Base-by-base conservation (phyloP, 257 asterid species). In the Verbena officinalis region DNA sequence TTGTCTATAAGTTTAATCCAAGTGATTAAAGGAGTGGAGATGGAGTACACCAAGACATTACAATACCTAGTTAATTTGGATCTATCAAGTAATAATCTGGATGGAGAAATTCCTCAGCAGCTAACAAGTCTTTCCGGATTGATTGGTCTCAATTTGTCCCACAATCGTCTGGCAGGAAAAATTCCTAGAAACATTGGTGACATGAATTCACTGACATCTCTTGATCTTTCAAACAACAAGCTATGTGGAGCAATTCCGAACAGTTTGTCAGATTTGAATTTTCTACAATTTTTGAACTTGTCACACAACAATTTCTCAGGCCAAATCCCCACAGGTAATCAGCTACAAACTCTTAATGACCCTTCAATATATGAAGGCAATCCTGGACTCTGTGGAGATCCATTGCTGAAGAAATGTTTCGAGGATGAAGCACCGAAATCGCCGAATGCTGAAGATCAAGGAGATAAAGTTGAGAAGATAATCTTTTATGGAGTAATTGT, bases 251-350 rank as follows among this genome's bases (percentile, higher is more conserved):
- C 11, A 43, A 70, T 68, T 9, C 67, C 76, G 7, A 10, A 2
- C 10, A 58, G 64, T 22, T 30, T 73, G 17, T 51, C 72, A 1
- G n/a, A 51, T 16, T 14, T 71, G 20, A 48, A 19, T 7, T 67
- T 12, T 53, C 45, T 73, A 14, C 60, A 63, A 21, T 16, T 33
- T 38, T 62, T 68, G 58, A 62, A 72, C 38, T 48, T 72, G 15
- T 68, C 70, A 1, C 9, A 56, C 53, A 73, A 77, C 61, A 67
- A 64, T 43, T 65, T 70, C 53, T 45, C 49, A 30, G 69, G 80
- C 56, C 14, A 2, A 0, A 69, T 60, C 31, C 68, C 61, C 7
- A 34, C 23, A 3, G 75, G 75, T n/a, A 12, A 36, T 33, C 70
- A 65, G 10, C 68, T 77, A 15, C 53, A 23, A 53, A 39, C 31